These are phyloP conservation scores for Collybia mongolica DNA, from an alignment of 768 basidiomycete genomes.

Conservation along the genomic window DNA sequence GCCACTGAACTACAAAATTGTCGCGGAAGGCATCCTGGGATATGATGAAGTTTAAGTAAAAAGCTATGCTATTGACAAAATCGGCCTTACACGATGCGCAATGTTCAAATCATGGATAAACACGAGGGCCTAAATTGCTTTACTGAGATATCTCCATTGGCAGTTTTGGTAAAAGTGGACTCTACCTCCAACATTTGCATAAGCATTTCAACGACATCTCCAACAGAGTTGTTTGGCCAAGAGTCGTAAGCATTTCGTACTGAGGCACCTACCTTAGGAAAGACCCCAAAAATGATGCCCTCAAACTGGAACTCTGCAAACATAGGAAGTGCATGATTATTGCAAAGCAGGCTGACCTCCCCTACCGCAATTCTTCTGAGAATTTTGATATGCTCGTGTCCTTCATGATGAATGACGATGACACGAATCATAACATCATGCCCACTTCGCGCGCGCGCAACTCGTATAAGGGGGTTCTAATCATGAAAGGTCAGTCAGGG, in stretches of 20 bases:
- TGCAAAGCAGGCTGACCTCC: constrained; percentile 6
- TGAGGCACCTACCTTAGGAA: constrained; percentile 18
- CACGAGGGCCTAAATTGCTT: constrained; percentile 15
- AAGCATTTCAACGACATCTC: constrained; percentile 27
- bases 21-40: constrained; percentile 26
- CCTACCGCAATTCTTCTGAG: constrained; percentile 18
- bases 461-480: constrained; percentile 9
- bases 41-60: background rate
- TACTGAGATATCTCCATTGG: constrained; percentile 2
- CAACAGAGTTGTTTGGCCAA: constrained; percentile 27
- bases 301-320: constrained; percentile 21
- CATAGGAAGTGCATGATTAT: constrained; percentile 27
- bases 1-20: constrained; percentile 29
- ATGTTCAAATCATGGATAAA: constrained; percentile 20
- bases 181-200: constrained; percentile 18
- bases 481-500: background rate
- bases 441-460: constrained; percentile 11
- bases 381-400: constrained; percentile 20
- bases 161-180: too few relatives aligned
- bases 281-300: constrained; percentile 25
- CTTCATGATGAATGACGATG: constrained; percentile 15
- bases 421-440: constrained; percentile 5
- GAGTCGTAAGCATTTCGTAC: constrained; percentile 8
- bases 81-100: constrained; percentile 20
- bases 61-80: too few relatives aligned